Conservation (phyloP, 805 yeast genomes). For the Candida rishiriensis region DNA sequence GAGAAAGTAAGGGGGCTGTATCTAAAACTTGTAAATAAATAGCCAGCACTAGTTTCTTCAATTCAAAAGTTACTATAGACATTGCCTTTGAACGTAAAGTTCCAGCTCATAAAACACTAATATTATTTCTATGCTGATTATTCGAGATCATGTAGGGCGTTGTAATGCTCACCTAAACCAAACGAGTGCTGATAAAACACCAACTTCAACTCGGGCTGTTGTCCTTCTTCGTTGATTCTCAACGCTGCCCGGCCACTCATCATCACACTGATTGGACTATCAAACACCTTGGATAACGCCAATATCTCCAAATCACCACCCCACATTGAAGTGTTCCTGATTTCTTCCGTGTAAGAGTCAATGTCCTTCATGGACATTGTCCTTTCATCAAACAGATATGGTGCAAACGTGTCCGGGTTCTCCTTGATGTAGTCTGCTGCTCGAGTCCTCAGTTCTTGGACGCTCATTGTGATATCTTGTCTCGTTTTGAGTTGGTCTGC, state of each 20-base stretch:
- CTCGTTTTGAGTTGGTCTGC: slow-evolving; percentile 68
- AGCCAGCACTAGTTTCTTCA: background rate
- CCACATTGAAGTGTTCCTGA: slow-evolving; percentile 85
- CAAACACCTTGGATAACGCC: slow-evolving; percentile 69
- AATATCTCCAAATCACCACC: slow-evolving; percentile 92
- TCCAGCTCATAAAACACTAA: no score
- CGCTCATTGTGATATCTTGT: slow-evolving; percentile 35
- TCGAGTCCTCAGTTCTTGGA: slow-evolving; percentile 52
- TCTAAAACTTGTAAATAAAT: slow-evolving; percentile 2
- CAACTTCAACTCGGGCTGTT: slow-evolving; percentile 52
- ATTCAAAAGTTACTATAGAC: no score
- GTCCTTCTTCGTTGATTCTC: slow-evolving; percentile 55
- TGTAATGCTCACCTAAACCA: slow-evolving; percentile 94
- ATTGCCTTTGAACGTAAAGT: no score
- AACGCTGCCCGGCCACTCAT: slow-evolving; percentile 73
- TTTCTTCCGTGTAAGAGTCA: slow-evolving; percentile 60
- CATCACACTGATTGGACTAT: slow-evolving; percentile 70
- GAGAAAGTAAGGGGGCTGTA: slow-evolving; percentile 5
- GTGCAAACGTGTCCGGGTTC: slow-evolving; percentile 67
- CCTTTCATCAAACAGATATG: slow-evolving; percentile 78
- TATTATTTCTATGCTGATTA: background rate
- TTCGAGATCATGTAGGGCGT: slow-evolving; percentile 47
- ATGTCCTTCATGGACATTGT: slow-evolving; percentile 62
- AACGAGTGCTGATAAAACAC: slow-evolving; percentile 82
- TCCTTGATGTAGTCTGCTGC: slow-evolving; percentile 65